A percentile compares a stretch with the other conserved stretches of the same genome.
Evolutionary conservation across 2,329 filamentous ascomycete species (phyloP).

Genomic region (Cladosporium halotolerans): DNA sequence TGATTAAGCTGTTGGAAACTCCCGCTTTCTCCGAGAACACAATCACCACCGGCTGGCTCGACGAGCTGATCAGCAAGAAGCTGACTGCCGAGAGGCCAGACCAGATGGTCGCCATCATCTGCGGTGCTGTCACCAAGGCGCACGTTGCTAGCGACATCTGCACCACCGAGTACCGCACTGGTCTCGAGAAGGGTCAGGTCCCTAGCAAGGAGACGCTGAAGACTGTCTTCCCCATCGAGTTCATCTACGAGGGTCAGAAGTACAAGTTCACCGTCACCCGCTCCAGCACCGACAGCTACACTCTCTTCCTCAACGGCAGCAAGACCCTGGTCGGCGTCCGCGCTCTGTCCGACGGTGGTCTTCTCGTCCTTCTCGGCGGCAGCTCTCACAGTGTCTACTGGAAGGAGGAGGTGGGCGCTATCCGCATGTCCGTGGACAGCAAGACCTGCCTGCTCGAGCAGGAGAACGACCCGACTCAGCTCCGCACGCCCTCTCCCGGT

Average conservation of each 20-base stretch:
- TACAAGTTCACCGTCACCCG: slow-evolving; percentile 98
- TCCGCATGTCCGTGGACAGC: slow-evolving; percentile 90
- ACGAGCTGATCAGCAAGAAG: slow-evolving; percentile 97
- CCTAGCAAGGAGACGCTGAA: slow-evolving; percentile 94
- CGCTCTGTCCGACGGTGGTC: slow-evolving; percentile 85
- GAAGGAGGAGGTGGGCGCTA: slow-evolving; percentile 97
- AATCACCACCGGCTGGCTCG: slow-evolving; percentile 97
- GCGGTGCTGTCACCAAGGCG: slow-evolving; percentile 89
- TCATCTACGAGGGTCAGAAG: slow-evolving; percentile 93
- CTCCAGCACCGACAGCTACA: slow-evolving; percentile 88
- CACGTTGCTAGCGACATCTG: slow-evolving; percentile 89
- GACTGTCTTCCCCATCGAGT: slow-evolving; percentile 95
- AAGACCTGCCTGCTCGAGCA: slow-evolving; percentile 98
- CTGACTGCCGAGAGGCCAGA: slow-evolving; percentile 94
- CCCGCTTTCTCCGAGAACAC: slow-evolving; percentile 98
- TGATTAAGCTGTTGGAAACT: slow-evolving; percentile 97
- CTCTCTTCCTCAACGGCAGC: slow-evolving; percentile 97
- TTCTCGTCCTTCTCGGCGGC: slow-evolving; percentile 82
- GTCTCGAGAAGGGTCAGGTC: slow-evolving; percentile 94
- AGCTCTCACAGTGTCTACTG: slow-evolving; percentile 98
- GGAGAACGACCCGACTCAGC: slow-evolving; percentile 96
- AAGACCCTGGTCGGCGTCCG: slow-evolving; percentile 91
- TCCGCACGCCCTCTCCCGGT: slow-evolving; percentile 87
- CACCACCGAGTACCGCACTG: slow-evolving; percentile 77
- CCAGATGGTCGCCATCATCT: slow-evolving; percentile 86